Evolutionary conservation across 2,329 filamentous ascomycete species (phyloP).

Genomic region (Diaporthe citrichinensis): DNA sequence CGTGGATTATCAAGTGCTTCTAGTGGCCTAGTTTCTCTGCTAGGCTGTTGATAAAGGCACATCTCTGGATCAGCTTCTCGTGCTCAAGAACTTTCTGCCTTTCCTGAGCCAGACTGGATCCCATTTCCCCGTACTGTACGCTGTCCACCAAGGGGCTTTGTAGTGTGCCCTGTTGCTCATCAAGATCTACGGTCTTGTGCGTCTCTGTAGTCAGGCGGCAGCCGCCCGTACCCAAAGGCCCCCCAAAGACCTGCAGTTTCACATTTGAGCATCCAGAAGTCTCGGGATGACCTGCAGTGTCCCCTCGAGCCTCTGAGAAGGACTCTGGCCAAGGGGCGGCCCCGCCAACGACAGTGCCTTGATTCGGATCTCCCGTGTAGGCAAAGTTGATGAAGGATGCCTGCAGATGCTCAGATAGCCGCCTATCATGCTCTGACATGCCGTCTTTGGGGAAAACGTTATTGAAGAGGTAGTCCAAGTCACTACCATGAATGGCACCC

Average conservation of each 20-base stretch:
- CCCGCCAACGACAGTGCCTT: background rate
- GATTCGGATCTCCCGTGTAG: conserved; percentile 43
- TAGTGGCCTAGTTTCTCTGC: conserved; percentile 44
- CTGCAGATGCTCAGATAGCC: conserved; percentile 42
- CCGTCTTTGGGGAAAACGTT: conserved; percentile 43
- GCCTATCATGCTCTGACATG: conserved; percentile 41
- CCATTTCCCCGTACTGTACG: conserved; percentile 43
- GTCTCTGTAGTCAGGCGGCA: background rate
- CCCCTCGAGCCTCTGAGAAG: conserved; percentile 34
- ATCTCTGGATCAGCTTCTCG: conserved; percentile 45
- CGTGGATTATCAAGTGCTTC: background rate
- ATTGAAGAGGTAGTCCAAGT: conserved; percentile 48
- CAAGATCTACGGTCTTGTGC: background rate
- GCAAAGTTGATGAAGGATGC: conserved; percentile 46
- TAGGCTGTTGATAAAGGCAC: conserved; percentile 44
- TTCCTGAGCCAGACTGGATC: background rate
- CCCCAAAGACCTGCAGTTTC: conserved; percentile 44
- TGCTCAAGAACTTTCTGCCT: conserved; percentile 41
- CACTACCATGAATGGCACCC: conserved; percentile 46
- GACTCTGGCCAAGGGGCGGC: conserved; percentile 44
- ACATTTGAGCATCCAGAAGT: conserved; percentile 3
- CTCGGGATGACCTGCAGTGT: background rate
- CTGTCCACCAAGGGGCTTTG: conserved; percentile 39
- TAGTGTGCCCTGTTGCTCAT: conserved; percentile 1
- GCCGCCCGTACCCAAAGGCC: conserved; percentile 44